Evolutionary conservation across 2,329 filamentous ascomycete species (phyloP), one percentile per base, ranked within the genome.

Genomic region (Lachnellula occidentalis): DNA sequence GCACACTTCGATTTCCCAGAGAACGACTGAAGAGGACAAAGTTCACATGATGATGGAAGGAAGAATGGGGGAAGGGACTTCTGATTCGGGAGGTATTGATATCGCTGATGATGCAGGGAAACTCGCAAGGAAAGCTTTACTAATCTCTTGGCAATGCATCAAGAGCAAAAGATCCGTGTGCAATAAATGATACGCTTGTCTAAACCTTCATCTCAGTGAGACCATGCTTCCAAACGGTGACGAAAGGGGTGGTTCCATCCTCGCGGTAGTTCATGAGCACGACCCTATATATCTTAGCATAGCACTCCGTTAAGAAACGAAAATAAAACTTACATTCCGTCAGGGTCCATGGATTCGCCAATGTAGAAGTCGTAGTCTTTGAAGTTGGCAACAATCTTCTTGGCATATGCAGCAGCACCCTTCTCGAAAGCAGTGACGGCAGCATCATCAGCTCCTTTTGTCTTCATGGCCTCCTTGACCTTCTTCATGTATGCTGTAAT

Each of bases 241-340:
- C 80, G 72, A 82, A 99, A 58, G 94, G 94, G 53, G 92, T 97
- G 65, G 87, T 74, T 73, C 94, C 94, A 68, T 97, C 94, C 74
- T 96, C 92, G 68, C 94, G 92, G 84, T 96, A 99, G 83, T 96
- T 95, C 72, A 96, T 87, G 65, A 96, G 88, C 63, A 92, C 80
- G 67, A 96, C 80, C 85, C 88, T 92, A 61, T 24, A 49, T 2
- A n/a, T 42, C 5, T 55, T 27, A 48, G 58, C 49, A 52, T 53
- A 58, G 34, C 62, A 58, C 12, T 27, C 27, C 19, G 48, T 49
- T 24, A 36, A 19, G 27, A 37, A 24, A 52, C 8, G 36, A 6
- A 54, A 47, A 43, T n/a, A n/a, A 31, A 43, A 82, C 88, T 70
- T 78, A 94, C 94, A 96, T 95, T 79, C 87, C 92, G 70, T 96